These are phyloP conservation scores for Sugiyamaella chiloensis DNA, from an alignment of 805 yeast species.

Conservation along the genomic window DNA sequence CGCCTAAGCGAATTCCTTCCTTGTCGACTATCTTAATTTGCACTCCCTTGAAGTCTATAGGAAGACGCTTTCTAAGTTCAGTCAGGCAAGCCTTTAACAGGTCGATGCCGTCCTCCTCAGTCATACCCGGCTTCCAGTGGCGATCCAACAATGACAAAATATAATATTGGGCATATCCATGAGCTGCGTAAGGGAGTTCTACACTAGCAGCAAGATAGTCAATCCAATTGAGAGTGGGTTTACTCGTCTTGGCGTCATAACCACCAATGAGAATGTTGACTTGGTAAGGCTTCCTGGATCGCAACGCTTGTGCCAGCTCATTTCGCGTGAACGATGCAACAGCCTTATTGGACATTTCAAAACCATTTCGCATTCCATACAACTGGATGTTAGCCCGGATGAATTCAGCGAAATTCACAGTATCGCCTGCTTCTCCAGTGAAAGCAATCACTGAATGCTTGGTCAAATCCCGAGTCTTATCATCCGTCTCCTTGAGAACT, in stretches of 20 bases:
- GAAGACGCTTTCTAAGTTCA: constrained; percentile 82
- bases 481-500: constrained; percentile 71
- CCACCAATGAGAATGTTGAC: constrained; percentile 91
- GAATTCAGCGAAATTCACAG: constrained; percentile 91
- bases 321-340: constrained; percentile 85
- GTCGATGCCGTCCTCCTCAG: constrained; percentile 71
- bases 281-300: constrained; percentile 95
- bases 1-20: constrained; percentile 44
- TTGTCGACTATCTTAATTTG: constrained; percentile 62
- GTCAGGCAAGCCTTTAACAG: constrained; percentile 68
- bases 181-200: constrained; percentile 93
- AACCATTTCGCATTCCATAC: constrained; percentile 78
- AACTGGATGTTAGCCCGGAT: constrained; percentile 90
- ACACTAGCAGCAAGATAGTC: constrained; percentile 93
- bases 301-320: constrained; percentile 79
- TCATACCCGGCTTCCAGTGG: constrained; percentile 77
- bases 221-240: constrained; percentile 77
- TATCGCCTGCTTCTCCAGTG: constrained; percentile 96
- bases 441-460: constrained; percentile 78
- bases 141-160: constrained; percentile 86
- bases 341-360: constrained; percentile 79
- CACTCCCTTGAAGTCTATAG: constrained; percentile 91
- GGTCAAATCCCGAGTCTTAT: constrained; percentile 72
- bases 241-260: constrained; percentile 54
- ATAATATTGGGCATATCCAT: constrained; percentile 97